phyloP scores from a whole-genome alignment of 163 green algal genomes.

The Scenedesmus sp. region DNA sequence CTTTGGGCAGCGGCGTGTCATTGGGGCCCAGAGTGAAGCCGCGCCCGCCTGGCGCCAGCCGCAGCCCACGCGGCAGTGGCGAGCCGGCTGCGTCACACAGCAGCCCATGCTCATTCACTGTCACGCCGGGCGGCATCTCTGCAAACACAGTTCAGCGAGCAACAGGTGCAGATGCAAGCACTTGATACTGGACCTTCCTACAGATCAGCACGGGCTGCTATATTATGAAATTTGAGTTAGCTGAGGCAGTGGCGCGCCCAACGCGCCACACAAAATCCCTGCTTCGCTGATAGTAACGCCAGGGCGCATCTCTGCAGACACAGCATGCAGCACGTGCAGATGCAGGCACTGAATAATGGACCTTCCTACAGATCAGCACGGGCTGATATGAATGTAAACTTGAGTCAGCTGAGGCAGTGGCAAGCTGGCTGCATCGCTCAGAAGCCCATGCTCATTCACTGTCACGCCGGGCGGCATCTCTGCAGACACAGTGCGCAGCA shows the following conservation, averaged over 20 bases:
- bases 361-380: too few relatives aligned
- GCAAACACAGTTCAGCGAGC: not conserved
- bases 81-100: not conserved
- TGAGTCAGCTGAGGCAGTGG: not conserved
- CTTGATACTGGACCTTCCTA: too few relatives aligned
- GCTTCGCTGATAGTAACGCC: not conserved
- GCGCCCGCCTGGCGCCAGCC: not conserved
- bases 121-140: not conserved
- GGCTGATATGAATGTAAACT: not conserved
- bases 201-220: too few relatives aligned
- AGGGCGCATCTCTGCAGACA: not conserved
- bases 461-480: not conserved
- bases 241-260: not conserved
- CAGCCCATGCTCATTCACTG: not conserved
- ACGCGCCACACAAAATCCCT: not conserved
- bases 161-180: not conserved
- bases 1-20: not conserved
- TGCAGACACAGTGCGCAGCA: not conserved
- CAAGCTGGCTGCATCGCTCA: not conserved
- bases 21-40: not conserved
- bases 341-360: not conserved
- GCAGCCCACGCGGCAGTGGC: constrained; percentile 2
- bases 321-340: not conserved
- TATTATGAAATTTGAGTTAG: too few relatives aligned
- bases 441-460: not conserved